Conservation (phyloP, 1,139 yeast genomes). For the Magnusiomyces magnusii region DNA sequence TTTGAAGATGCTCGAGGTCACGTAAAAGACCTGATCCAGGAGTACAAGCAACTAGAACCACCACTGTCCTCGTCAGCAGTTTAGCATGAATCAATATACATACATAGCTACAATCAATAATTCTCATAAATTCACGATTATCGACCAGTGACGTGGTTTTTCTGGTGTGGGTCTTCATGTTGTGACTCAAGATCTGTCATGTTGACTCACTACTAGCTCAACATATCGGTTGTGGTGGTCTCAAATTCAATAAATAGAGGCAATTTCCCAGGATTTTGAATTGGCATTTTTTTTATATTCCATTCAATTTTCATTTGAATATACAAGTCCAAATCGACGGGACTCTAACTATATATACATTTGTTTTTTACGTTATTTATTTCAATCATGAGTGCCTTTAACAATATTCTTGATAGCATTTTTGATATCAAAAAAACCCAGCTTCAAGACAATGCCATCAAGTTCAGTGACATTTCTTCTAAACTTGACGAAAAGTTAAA, state of each 20-base stretch:
- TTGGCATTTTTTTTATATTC: not conserved
- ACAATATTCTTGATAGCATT: not conserved
- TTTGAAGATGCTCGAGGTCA: slow-evolving; percentile 74
- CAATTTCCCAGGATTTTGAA: no score
- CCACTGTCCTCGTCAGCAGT: not conserved
- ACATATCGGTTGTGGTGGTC: no score
- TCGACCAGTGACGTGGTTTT: no score
- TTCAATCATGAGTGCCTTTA: not conserved
- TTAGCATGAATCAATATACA: not conserved
- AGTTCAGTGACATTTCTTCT: not conserved
- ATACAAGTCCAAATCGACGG: not conserved
- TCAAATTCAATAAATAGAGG: no score
- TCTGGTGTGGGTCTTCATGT: not conserved
- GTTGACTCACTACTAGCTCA: no score
- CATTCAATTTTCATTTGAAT: not conserved
- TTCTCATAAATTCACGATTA: no score
- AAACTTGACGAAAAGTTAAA: not conserved
- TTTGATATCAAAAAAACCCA: not conserved
- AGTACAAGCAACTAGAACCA: slow-evolving; percentile 47
- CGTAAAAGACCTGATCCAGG: slow-evolving; percentile 60
- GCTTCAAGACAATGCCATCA: not conserved
- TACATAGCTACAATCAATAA: not conserved
- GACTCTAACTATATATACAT: not conserved
- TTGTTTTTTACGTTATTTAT: not conserved
- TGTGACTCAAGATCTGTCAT: no score